Evolutionary conservation across 768 basidiomycete species (phyloP).

Genomic region (Boletus tomentosulus): DNA sequence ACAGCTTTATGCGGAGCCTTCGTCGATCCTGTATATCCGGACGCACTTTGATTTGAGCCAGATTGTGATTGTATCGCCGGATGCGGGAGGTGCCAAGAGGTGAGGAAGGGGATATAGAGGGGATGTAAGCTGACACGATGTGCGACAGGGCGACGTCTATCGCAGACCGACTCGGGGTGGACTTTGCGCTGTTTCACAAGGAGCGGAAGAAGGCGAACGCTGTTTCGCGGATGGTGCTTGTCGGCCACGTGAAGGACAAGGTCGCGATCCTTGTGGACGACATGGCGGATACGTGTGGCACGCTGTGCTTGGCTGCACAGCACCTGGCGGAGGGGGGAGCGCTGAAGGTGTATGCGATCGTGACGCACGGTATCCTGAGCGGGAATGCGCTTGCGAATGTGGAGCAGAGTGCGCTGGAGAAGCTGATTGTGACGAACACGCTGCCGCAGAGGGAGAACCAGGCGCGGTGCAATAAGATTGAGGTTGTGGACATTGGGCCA

Average conservation of each 20-base stretch:
- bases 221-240: slow-evolving; percentile 92
- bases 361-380: slow-evolving; percentile 94
- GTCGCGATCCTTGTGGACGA: slow-evolving; percentile 95
- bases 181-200: slow-evolving; percentile 99
- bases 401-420: slow-evolving; percentile 72
- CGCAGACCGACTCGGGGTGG: slow-evolving; percentile 91
- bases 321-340: slow-evolving; percentile 91
- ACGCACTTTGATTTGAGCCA: slow-evolving; percentile 80
- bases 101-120: slow-evolving; percentile 28
- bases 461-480: slow-evolving; percentile 69
- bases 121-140: slow-evolving; percentile 15
- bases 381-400: slow-evolving; percentile 81
- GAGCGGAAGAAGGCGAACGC: slow-evolving; percentile 97
- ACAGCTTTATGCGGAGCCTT: slow-evolving; percentile 93
- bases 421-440: slow-evolving; percentile 98
- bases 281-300: slow-evolving; percentile 97
- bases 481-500: slow-evolving; percentile 91
- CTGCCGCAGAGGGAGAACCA: slow-evolving; percentile 84
- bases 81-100: slow-evolving; percentile 98
- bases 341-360: slow-evolving; percentile 80
- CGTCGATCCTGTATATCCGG: slow-evolving; percentile 91
- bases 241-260: slow-evolving; percentile 91
- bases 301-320: slow-evolving; percentile 85
- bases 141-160: slow-evolving; percentile 85
- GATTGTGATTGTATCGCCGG: slow-evolving; percentile 94